Percentiles rank a stretch among this genome's conserved stretches.
Conservation (phyloP, 371 early-diverging fungal species). For the Thermomucor indicae-seudaticae region DNA sequence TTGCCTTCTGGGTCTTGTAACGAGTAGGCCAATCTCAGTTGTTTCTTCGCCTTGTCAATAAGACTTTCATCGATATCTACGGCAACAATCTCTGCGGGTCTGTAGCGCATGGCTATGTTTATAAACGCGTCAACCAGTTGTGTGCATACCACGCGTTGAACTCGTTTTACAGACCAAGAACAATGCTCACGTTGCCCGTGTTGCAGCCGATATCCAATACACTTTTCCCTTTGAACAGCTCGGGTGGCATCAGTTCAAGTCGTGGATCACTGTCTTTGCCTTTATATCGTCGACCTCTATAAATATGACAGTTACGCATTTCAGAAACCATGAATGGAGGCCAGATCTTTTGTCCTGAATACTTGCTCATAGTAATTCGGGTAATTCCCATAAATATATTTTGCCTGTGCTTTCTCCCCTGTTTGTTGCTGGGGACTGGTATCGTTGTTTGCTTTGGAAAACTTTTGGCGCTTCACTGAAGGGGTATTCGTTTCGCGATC, state of each 20-base stretch:
- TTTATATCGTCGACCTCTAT: background rate
- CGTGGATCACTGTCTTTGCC: slow-evolving; percentile 57
- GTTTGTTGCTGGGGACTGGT: no score
- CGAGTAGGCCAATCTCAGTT: slow-evolving; percentile 41
- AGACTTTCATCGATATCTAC: slow-evolving; percentile 77
- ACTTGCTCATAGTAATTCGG: slow-evolving; percentile 16
- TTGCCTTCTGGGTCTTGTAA: slow-evolving; percentile 21
- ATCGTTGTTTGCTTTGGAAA: no score
- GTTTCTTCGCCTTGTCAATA: slow-evolving; percentile 57
- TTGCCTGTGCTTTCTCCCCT: background rate
- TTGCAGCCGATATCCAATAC: slow-evolving; percentile 90
- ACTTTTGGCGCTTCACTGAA: no score
- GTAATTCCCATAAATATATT: slow-evolving; percentile 17
- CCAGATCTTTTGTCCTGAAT: background rate
- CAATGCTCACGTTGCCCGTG: slow-evolving; percentile 64
- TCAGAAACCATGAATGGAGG: background rate
- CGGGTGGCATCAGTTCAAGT: slow-evolving; percentile 45
- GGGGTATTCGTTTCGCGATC: no score
- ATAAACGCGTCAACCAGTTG: background rate
- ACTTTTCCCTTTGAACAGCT: slow-evolving; percentile 51
- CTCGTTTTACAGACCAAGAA: slow-evolving; percentile 39
- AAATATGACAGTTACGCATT: background rate
- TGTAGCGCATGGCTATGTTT: slow-evolving; percentile 39
- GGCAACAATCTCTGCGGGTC: slow-evolving; percentile 51
- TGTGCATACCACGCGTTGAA: background rate